These are phyloP conservation scores for Fusarium sp. DNA, from an alignment of 2,329 filamentous ascomycete species.

Conservation along the genomic window DNA sequence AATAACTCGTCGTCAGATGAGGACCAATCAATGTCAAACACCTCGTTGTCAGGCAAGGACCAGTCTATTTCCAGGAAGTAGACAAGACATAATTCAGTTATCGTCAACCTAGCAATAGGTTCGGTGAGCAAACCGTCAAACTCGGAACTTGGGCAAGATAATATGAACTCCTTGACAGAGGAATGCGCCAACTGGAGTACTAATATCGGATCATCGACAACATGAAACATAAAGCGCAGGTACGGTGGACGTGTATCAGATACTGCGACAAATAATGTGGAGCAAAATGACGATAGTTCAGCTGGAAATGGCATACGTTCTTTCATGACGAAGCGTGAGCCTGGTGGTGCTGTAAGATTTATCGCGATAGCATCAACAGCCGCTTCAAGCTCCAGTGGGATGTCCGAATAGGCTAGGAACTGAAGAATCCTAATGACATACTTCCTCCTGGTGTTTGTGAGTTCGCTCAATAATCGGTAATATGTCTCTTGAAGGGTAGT, in stretches of 20 bases:
- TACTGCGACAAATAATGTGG: not conserved
- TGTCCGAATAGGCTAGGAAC: fast-evolving
- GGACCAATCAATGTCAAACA: too few species aligned
- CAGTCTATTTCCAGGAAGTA: not conserved
- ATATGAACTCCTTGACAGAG: not conserved
- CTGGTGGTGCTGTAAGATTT: fast-evolving
- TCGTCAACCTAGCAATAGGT: fast-evolving
- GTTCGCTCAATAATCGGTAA: fast-evolving
- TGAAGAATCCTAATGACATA: fast-evolving
- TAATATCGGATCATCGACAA: too few species aligned
- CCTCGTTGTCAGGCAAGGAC: too few species aligned
- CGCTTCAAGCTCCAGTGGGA: fast-evolving
- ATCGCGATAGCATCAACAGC: fast-evolving
- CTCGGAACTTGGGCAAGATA: fast-evolving
- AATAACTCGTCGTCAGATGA: too few species aligned
- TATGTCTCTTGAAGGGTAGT: fast-evolving
- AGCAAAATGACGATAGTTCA: fast-evolving
- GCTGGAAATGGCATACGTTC: fast-evolving
- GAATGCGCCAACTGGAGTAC: not conserved
- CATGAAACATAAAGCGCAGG: too few species aligned
- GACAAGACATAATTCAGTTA: fast-evolving
- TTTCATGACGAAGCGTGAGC: fast-evolving
- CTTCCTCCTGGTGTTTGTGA: fast-evolving
- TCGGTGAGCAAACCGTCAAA: fast-evolving
- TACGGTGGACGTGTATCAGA: too few species aligned